Conservation (phyloP, 495 filamentous ascomycete genomes). For the Coniosporium apollinis region DNA sequence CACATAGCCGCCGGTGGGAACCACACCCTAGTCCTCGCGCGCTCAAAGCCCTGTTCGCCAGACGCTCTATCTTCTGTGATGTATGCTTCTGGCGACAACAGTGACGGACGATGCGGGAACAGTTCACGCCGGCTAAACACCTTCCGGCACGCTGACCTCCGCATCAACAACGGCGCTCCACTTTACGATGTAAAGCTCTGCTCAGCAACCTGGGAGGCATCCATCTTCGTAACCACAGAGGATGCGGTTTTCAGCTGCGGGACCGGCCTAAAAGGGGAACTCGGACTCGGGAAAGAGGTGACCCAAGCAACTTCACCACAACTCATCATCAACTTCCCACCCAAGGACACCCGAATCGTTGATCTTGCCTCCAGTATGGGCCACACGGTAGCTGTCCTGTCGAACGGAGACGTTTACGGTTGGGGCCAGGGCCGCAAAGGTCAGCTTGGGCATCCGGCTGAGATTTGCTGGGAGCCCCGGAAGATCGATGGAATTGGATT, state of each 20-base stretch:
- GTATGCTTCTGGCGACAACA: constrained; percentile 44
- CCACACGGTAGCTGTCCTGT: constrained; percentile 57
- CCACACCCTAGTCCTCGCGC: constrained; percentile 69
- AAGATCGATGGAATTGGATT: constrained; percentile 41
- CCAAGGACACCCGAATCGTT: constrained; percentile 29
- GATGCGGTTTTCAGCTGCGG: constrained; percentile 44
- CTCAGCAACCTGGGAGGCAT: constrained; percentile 66
- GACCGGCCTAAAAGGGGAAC: constrained; percentile 48
- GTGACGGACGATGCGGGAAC: background rate
- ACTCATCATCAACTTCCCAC: constrained; percentile 44
- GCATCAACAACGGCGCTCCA: background rate
- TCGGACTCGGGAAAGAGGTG: constrained; percentile 38
- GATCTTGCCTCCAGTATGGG: constrained; percentile 54
- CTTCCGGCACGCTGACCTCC: background rate
- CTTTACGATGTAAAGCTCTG: constrained; percentile 17
- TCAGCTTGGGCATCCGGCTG: constrained; percentile 44
- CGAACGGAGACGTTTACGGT: constrained; percentile 63
- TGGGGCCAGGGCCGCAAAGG: constrained; percentile 81
- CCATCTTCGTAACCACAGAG: constrained; percentile 35
- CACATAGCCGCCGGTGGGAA: constrained; percentile 63
- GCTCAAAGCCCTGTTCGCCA: constrained; percentile 32
- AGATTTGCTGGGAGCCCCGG: constrained; percentile 37
- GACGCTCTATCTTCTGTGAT: too few relatives aligned
- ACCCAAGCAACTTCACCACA: constrained; percentile 10
- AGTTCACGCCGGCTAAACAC: background rate